Evolutionary conservation across 805 yeast genomes (phyloP).

Genomic region (Teunomyces stri): DNA sequence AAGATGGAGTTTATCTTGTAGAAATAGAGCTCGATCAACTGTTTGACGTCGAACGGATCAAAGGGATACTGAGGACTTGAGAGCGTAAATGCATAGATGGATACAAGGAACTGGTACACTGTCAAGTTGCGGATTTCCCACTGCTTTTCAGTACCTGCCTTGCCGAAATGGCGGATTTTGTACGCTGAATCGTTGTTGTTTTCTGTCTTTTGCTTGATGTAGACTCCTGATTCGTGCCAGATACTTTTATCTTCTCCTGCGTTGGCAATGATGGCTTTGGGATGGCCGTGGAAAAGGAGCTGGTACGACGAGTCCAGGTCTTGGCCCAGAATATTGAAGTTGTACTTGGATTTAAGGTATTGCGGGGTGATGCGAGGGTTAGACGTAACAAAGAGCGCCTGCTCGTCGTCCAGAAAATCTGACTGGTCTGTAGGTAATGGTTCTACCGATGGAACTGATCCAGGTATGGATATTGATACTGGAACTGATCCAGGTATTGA

Average conservation of each 20-base stretch:
- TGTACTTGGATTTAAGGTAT: conserved; percentile 19
- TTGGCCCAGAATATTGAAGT: conserved; percentile 23
- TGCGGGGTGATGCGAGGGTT: conserved; percentile 15
- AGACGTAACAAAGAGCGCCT: background rate
- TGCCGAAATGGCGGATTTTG: conserved; percentile 9
- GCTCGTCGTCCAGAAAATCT: background rate
- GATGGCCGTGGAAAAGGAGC: conserved; percentile 24
- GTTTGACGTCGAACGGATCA: conserved; percentile 14
- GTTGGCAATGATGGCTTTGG: conserved; percentile 22
- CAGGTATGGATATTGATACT: background rate
- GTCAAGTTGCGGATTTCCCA: conserved; percentile 13
- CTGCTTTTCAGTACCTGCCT: conserved; percentile 10
- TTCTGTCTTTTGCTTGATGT: conserved; percentile 12
- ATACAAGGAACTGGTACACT: conserved; percentile 17
- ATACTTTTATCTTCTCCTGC: conserved; percentile 17
- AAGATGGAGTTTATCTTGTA: conserved; percentile 31
- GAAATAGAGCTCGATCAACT: conserved; percentile 28
- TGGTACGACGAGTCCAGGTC: conserved; percentile 19
- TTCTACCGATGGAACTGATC: background rate
- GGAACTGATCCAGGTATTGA: background rate
- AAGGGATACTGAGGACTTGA: conserved; percentile 21
- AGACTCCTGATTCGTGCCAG: conserved; percentile 27
- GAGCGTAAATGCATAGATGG: conserved; percentile 32
- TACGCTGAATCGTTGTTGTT: conserved; percentile 8
- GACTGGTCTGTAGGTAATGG: background rate